A percentile compares a stretch with the other conserved stretches of the same genome.
These are phyloP conservation scores for Colletotrichum sp. DNA, from an alignment of 2,329 filamentous ascomycete genomes.

Conservation along the genomic window DNA sequence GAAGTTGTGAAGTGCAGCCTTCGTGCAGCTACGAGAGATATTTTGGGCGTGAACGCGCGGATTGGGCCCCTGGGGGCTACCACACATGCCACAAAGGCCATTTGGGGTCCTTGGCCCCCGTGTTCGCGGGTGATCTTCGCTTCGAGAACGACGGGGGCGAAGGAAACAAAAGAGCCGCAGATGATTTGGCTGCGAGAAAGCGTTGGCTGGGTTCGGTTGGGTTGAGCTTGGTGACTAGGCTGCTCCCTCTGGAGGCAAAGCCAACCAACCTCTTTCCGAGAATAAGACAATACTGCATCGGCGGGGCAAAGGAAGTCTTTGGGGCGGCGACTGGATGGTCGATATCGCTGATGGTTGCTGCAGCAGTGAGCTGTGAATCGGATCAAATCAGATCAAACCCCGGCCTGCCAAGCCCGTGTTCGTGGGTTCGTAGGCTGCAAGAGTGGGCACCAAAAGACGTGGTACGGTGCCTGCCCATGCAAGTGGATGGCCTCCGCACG, in stretches of 20 bases:
- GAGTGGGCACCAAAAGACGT: not conserved
- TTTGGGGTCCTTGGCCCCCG: not conserved
- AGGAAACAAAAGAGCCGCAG: conserved; percentile 16
- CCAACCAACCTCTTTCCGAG: not conserved
- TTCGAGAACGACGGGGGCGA: not conserved
- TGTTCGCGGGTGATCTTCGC: conserved; percentile 15
- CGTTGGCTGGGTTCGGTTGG: not conserved
- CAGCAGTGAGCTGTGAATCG: conserved; percentile 17
- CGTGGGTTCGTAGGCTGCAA: conserved; percentile 9
- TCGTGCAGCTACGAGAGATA: conserved; percentile 11
- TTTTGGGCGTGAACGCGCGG: not conserved
- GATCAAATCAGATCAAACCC: conserved; percentile 5
- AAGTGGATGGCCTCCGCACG: not conserved
- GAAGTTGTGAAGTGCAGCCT: not conserved
- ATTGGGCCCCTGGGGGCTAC: not conserved
- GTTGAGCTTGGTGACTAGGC: not conserved
- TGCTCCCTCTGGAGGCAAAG: not conserved
- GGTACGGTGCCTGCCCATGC: conserved; percentile 4
- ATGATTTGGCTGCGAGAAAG: not conserved
- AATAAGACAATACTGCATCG: not conserved
- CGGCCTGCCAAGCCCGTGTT: conserved; percentile 20
- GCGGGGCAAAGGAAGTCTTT: not conserved
- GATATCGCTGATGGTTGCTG: conserved; percentile 1
- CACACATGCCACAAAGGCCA: not conserved
- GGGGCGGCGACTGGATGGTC: not conserved